These are phyloP conservation scores for Phaffia rhodozyma DNA, from an alignment of 1,284 basidiomycete genomes.

Conservation along the genomic window DNA sequence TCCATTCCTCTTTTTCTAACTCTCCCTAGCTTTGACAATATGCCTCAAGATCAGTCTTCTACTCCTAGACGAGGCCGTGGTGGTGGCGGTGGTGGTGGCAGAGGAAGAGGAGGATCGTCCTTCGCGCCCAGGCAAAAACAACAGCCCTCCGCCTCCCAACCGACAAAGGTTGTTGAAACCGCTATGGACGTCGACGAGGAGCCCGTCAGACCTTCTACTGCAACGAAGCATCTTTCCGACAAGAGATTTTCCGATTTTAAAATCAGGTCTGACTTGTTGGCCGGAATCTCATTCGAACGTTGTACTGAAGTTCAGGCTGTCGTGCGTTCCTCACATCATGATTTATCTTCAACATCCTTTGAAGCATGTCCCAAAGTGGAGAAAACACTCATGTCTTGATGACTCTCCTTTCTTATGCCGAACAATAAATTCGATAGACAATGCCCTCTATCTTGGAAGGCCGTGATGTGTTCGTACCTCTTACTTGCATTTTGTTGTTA, in stretches of 20 bases:
- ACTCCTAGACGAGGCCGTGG: neutral
- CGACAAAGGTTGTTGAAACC: no score
- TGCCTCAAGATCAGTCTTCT: no score
- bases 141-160: no score
- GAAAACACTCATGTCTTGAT: neutral
- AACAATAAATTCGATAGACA: constrained; percentile 34
- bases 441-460: constrained; percentile 36
- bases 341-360: neutral
- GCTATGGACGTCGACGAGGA: no score
- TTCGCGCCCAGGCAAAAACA: no score
- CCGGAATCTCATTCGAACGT: constrained; percentile 8
- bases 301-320: constrained; percentile 10
- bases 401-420: neutral
- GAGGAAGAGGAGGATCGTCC: neutral
- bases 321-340: no score
- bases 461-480: constrained; percentile 29
- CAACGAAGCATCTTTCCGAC: constrained; percentile 8
- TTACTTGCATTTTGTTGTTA: no score
- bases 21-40: no score
- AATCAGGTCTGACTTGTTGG: constrained; percentile 3
- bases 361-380: neutral
- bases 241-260: constrained; percentile 17
- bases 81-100: neutral
- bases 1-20: no score
- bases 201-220: no score